Evolutionary conservation across 2,329 filamentous ascomycete genomes (phyloP), one percentile per base, ranked within the genome.

Genomic region (Setomelanomma holmii): DNA sequence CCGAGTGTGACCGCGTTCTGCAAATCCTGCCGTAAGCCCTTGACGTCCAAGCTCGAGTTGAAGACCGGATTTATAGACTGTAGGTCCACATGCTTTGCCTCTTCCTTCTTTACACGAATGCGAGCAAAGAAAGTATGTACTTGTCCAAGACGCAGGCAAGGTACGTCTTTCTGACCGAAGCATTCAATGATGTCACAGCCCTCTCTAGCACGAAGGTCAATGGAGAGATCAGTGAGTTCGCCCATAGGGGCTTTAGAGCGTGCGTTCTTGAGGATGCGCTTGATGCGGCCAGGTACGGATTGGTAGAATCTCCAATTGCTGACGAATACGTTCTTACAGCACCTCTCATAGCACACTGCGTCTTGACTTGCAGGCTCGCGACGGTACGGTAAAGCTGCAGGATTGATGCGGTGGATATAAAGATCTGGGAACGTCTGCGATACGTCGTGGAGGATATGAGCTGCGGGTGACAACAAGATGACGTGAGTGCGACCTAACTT

Each of bases 321-420:
- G 21, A 60, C 53, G 22, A 64, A 61, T 11, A 68, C 56, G 24
- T 67, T 67, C 36, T 59, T 51, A 47, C 67, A 71, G 47, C 68
- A 71, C 7, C 20, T 19, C 6, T 64, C 51, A 4, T 33, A 36
- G 34, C 66, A 71, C 4, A 62, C 19, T 3, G 20, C 42, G 12
- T 67, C 53, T 24, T 44, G 40, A 5, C 44, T 40, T 16, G 59
- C 52, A n/a, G 55, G 48, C 12, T 52, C 22, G 10, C 51, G 49
- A 14, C 50, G 56, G 44, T 55, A 67, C 3, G 69, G 69, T 14
- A 71, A 43, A 6, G 56, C 23, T 17, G 65, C 64, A 12, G 67
- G 63, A 36, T 64, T 72, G 45, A 71, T 61, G 19, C 65, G 66
- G 45, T 72, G 66, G 8, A 71, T 48, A 34, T 60, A 53, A 2